Evolutionary conservation across 805 yeast species (phyloP).

Genomic region (Myxozyma sirexii): DNA sequence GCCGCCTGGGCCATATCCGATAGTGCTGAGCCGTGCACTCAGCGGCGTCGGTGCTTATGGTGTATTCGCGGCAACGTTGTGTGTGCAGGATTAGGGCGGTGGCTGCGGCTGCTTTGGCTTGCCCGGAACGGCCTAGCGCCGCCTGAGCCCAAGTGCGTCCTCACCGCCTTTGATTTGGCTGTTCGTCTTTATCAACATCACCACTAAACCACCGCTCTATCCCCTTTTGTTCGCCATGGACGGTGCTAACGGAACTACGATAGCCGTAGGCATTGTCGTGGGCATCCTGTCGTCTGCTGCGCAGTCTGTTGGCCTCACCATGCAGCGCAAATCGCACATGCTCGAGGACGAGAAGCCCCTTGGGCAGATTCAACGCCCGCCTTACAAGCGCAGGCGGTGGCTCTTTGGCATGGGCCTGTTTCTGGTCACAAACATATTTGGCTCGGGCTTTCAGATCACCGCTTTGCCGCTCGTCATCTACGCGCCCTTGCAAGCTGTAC

Average conservation of each 20-base stretch:
- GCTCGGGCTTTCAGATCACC: conserved; percentile 80
- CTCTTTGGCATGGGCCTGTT: conserved; percentile 71
- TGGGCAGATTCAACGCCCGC: conserved; percentile 41
- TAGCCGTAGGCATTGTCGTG: conserved; percentile 41
- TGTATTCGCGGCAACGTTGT: not conserved
- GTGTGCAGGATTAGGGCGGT: not conserved
- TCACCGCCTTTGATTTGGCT: too few relatives aligned
- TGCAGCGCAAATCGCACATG: conserved; percentile 78
- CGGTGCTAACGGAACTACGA: conserved; percentile 34
- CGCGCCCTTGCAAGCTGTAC: conserved; percentile 78
- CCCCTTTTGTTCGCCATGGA: conserved; percentile 15
- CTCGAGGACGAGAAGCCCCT: conserved; percentile 45
- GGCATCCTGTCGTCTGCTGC: conserved; percentile 72
- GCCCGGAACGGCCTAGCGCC: conserved; percentile 7
- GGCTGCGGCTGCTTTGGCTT: conserved; percentile 7
- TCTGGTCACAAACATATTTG: conserved; percentile 71
- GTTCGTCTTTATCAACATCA: too few relatives aligned
- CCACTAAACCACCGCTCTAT: not conserved
- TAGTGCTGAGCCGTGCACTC: not conserved
- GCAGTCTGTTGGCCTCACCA: conserved; percentile 78
- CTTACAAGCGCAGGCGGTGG: conserved; percentile 60
- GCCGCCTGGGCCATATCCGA: conserved; percentile 21
- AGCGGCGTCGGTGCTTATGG: not conserved
- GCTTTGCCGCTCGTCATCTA: conserved; percentile 78
- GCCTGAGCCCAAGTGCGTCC: not conserved